Evolutionary conservation across 768 basidiomycete genomes (phyloP), one percentile per base, ranked within the genome.

Genomic region (Leccinum fibrillosum): DNA sequence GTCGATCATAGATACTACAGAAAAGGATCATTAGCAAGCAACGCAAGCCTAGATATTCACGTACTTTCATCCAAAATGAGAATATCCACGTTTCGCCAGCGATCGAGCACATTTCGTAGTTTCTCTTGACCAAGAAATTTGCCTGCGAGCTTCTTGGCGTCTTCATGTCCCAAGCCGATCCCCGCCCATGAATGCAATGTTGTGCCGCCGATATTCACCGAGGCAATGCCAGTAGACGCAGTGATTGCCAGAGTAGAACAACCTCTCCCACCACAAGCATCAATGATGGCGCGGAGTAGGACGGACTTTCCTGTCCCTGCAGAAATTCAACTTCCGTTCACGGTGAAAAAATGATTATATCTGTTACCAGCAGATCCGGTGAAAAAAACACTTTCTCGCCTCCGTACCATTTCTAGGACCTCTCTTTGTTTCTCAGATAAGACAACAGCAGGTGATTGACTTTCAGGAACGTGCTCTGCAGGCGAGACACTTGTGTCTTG

Each of bases 131-230:
- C 75, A 12, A 76, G 69, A 55, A 86, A 77, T 69, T 86, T 90
- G 0, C 77, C 79, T 12, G 80, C 77, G 10, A 89, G 74, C 19
- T 75, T 74, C 37, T 82, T 76, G 6, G 77, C 78, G 13, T 74
- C 57, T 47, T 88, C 86, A 28, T 81, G 74, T 5, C 89, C 93
- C 11, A 94, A 74, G 1, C 89, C 88, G 52, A 92, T 85, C 0
- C 92, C 92, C 1, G 88, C 89, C 87, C 83, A 89, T 4, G 87
- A 88, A 66, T 94, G 92, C 13, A 95, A 71, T 0, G 92, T 94
- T 21, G 77, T 77, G 2, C 92, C 92, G 5, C 88, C 88, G 54
- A 95, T 91, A 64, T 92, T 92, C 49, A 90, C 80, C 1, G 90
- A 83, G 4, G 92, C 92, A 35, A 89, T 89, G 0, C 88, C 88